Base-by-base conservation (phyloP, 2,329 filamentous ascomycete species). In the Xylaria digitata region DNA sequence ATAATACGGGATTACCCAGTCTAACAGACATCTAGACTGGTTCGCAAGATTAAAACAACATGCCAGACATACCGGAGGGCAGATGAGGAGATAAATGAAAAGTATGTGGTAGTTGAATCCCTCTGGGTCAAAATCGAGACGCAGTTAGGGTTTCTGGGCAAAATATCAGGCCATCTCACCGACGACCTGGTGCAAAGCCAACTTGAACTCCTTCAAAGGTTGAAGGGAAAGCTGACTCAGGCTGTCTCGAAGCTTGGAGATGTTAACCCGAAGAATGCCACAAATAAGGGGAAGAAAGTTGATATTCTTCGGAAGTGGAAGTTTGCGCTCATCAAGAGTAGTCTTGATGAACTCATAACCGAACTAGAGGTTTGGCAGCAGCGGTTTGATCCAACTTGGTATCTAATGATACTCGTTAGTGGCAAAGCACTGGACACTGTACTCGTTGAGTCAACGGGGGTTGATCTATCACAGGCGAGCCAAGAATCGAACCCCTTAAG, bases 311-410 rank as follows among this genome's bases (percentile, higher is more conserved):
- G 57, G 26, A 61, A 65, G 19, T 56, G 50, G 63, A 65, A 65
- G 19, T 65, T 65, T 13, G 37, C 63, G 6, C 50, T 56, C 37
- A 19, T 65, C 34, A 63, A 66, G 26, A 63, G 37, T 7, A 63
- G 40, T 30, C 54, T 66, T 11, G 48, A 66, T 54, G 63, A 66
- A 19, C 52, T 66, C 6, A 54, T 66, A 37, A 30, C 46, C 2
- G 58, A 62, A 32, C 46, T 66, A 13, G 63, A 66, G 34, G 43
- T 30, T 45, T 66, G 58, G 63, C 53, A 57, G 40, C 52, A 62
- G 43, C 52, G 46, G 17, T 66, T 66, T 9, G 63, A 66, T 26
- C 59, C 63, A 26, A 54, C 46, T 40, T 66, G 59, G 63, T 66
- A 53, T 54, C 63, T 66, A 7, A 62, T 66, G 58, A 66, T 63